Conservation (phyloP, 768 basidiomycete genomes). For the Clitopilus passeckerianus region DNA sequence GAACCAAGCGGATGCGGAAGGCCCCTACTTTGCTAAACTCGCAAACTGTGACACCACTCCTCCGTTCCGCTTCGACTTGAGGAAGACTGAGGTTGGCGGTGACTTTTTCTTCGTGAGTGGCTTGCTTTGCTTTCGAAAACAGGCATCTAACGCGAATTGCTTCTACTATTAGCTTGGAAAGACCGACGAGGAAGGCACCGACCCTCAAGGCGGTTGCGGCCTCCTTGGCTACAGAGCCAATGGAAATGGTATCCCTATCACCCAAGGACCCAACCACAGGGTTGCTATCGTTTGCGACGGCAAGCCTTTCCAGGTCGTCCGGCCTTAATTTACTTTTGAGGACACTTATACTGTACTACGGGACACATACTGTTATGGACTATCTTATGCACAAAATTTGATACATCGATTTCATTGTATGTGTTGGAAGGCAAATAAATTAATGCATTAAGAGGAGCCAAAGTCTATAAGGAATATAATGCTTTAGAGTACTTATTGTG, state of each 20-base stretch:
- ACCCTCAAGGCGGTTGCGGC: conserved; percentile 10
- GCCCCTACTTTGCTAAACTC: not conserved
- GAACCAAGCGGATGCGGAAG: not conserved
- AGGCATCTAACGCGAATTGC: not conserved
- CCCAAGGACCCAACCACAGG: not conserved
- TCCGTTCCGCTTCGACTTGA: not conserved
- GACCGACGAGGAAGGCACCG: conserved; percentile 9
- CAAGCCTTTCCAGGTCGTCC: not conserved
- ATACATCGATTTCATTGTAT: too few relatives aligned
- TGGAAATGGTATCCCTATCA: not conserved
- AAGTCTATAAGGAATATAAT: not conserved
- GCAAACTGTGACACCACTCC: not conserved
- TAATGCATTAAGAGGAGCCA: not conserved
- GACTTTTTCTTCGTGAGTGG: not conserved
- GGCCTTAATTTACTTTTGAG: not conserved
- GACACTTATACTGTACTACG: too few relatives aligned
- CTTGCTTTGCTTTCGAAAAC: not conserved
- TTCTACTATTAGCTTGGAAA: not conserved
- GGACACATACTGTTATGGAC: not conserved
- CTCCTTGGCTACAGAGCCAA: conserved; percentile 5
- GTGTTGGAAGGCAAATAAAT: not conserved
- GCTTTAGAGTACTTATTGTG: not conserved
- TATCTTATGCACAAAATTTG: not conserved
- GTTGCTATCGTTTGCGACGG: not conserved
- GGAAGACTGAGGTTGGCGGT: not conserved